Percentiles rank a stretch among this genome's conserved stretches.
These are phyloP conservation scores for Xylariaceae sp. DNA, from an alignment of 2,329 filamentous ascomycete species.

Conservation along the genomic window DNA sequence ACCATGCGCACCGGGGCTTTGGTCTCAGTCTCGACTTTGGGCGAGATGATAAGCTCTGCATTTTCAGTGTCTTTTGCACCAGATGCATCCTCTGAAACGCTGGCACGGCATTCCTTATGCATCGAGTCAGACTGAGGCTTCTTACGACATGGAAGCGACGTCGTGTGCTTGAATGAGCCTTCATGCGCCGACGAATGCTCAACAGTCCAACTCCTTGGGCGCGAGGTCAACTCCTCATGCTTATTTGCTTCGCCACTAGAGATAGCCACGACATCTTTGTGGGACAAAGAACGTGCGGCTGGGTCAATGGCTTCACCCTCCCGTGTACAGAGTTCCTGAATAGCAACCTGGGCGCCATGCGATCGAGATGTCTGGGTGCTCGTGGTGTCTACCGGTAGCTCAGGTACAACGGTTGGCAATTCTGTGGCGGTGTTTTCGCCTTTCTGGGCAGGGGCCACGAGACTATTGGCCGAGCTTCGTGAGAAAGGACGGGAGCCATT, in stretches of 20 bases:
- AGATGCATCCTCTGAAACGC: not conserved
- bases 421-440: constrained; percentile 38
- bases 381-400: constrained; percentile 11
- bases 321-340: constrained; percentile 1
- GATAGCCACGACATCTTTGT: constrained; percentile 58
- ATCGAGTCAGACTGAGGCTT: constrained; percentile 18
- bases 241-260: constrained; percentile 59
- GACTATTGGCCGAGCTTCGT: constrained; percentile 39
- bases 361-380: constrained; percentile 23
- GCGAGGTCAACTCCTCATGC: constrained; percentile 33
- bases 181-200: constrained; percentile 33
- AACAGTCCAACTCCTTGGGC: constrained; percentile 45
- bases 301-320: constrained; percentile 38
- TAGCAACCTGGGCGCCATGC: not conserved
- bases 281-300: constrained; percentile 62
- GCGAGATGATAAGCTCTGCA: not conserved
- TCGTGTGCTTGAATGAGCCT: constrained; percentile 31
- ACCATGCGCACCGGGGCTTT: constrained; percentile 1
- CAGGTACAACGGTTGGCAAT: constrained; percentile 36
- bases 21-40: constrained; percentile 4
- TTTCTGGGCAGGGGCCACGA: constrained; percentile 32
- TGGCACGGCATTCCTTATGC: not conserved
- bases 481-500: constrained; percentile 47
- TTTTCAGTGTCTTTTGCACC: not conserved
- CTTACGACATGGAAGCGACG: constrained; percentile 26